Percentiles rank a stretch among this genome's conserved stretches.
Conservation (phyloP, 2,329 filamentous ascomycete genomes). For the Xylaria sp. region DNA sequence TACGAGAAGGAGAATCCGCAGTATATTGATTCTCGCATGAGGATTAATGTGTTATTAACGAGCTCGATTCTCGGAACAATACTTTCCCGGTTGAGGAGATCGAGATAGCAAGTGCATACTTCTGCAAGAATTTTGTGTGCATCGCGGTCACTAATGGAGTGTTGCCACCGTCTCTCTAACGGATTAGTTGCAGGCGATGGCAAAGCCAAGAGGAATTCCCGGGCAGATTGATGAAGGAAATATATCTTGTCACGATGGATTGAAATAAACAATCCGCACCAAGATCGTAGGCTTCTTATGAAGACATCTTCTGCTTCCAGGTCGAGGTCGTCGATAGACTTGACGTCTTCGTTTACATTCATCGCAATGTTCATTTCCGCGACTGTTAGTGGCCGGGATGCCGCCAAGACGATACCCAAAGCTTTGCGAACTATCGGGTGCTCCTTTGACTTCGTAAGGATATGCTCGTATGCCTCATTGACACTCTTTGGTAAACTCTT, state of each 20-base stretch:
- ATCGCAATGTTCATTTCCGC: conserved; percentile 17
- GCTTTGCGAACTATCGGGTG: conserved; percentile 3
- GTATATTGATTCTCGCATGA: too few species aligned
- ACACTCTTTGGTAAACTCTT: conserved; percentile 5
- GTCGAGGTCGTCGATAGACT: conserved; percentile 6
- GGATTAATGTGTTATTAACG: too few species aligned
- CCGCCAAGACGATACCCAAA: conserved; percentile 10
- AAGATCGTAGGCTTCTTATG: neutral
- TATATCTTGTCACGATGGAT: conserved; percentile 10
- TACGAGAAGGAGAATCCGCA: too few species aligned
- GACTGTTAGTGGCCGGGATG: conserved; percentile 8
- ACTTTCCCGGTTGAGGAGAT: neutral
- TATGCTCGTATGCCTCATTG: conserved; percentile 13
- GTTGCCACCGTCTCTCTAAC: neutral
- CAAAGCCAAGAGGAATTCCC: conserved; percentile 10
- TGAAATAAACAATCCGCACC: conserved; percentile 14
- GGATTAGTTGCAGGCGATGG: neutral
- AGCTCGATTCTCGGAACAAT: neutral
- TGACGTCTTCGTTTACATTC: neutral
- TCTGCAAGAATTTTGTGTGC: conserved; percentile 8
- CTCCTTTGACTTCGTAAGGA: conserved; percentile 5
- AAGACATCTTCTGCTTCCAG: conserved; percentile 11
- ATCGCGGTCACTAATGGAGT: conserved; percentile 5
- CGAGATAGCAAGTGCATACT: conserved; percentile 8
- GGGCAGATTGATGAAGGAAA: conserved; percentile 15